Percentiles rank a stretch among this genome's conserved stretches.
Conservation (phyloP, 2,329 filamentous ascomycete species). For the Xylariaceae sp. region DNA sequence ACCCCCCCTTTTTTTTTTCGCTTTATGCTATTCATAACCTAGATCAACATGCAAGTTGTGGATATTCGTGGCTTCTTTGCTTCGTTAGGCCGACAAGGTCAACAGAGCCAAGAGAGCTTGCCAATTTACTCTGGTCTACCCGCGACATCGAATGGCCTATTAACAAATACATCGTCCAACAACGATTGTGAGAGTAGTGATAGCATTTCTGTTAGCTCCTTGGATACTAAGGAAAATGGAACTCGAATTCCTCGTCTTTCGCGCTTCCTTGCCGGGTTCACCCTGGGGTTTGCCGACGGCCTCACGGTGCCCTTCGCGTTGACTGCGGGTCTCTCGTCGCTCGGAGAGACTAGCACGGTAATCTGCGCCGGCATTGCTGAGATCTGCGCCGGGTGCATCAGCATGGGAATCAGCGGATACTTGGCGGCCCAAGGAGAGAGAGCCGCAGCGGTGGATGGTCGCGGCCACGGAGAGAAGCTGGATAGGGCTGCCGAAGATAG, state of each 20-base stretch:
- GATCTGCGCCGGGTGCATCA: slow-evolving; percentile 74
- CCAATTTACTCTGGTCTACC: slow-evolving; percentile 24
- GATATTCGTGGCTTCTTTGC: slow-evolving; percentile 12
- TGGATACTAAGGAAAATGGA: not conserved
- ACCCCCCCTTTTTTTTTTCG: not conserved
- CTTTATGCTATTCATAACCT: not conserved
- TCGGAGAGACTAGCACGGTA: slow-evolving; percentile 67
- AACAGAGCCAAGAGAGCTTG: slow-evolving; percentile 9
- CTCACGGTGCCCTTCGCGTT: slow-evolving; percentile 80
- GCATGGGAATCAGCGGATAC: slow-evolving; percentile 77
- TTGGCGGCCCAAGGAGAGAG: slow-evolving; percentile 64
- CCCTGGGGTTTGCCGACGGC: slow-evolving; percentile 77
- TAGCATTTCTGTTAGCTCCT: not conserved
- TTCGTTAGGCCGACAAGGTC: not conserved
- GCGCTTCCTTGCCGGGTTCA: slow-evolving; percentile 61
- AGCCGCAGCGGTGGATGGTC: not conserved
- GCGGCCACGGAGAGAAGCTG: slow-evolving; percentile 41
- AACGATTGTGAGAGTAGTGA: not conserved
- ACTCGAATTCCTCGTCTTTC: slow-evolving; percentile 19
- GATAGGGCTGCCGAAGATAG: slow-evolving; percentile 2
- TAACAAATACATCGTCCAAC: not conserved
- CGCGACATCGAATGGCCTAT: slow-evolving; percentile 5
- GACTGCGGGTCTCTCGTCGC: slow-evolving; percentile 70
- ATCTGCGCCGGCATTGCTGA: slow-evolving; percentile 75
- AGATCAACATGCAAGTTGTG: slow-evolving; percentile 7